A percentile compares a stretch with the other conserved stretches of the same genome.
Conservation (phyloP, 2,329 filamentous ascomycete species). For the Diplodia scrobiculata region DNA sequence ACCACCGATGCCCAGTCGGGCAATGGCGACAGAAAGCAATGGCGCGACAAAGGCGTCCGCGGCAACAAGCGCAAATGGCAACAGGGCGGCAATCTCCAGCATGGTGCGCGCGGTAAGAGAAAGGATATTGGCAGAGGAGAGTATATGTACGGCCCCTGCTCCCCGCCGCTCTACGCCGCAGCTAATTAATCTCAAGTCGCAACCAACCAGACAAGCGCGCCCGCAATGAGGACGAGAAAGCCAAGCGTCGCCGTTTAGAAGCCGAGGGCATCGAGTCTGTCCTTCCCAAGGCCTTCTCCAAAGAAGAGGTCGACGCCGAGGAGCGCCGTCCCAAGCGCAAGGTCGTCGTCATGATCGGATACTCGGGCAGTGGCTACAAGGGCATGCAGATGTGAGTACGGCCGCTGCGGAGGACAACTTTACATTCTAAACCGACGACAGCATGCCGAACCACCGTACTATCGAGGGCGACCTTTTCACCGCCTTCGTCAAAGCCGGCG, state of each 20-base stretch:
- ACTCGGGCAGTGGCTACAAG: constrained; percentile 94
- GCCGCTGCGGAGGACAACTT: not conserved
- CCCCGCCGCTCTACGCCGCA: constrained; percentile 36
- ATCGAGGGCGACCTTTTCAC: constrained; percentile 95
- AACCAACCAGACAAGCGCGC: constrained; percentile 52
- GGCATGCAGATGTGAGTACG: constrained; percentile 78
- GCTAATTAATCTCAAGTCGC: constrained; percentile 47
- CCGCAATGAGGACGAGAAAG: constrained; percentile 48
- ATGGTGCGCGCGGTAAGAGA: constrained; percentile 57
- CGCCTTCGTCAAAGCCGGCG: constrained; percentile 85
- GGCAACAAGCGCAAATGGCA: constrained; percentile 40
- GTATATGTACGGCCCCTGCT: constrained; percentile 58
- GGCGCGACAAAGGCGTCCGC: constrained; percentile 24
- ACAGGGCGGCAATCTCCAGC: constrained; percentile 30
- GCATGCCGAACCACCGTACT: constrained; percentile 63
- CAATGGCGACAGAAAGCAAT: constrained; percentile 16
- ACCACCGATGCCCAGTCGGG: constrained; percentile 8
- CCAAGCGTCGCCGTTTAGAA: constrained; percentile 44
- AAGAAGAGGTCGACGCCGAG: constrained; percentile 86
- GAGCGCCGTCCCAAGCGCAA: constrained; percentile 90
- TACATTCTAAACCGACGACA: constrained; percentile 2
- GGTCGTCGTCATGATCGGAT: constrained; percentile 92
- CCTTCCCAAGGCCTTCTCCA: constrained; percentile 62
- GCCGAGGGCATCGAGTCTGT: constrained; percentile 49
- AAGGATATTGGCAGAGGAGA: constrained; percentile 67